phyloP scores from a whole-genome alignment of 805 yeast species.

The Candida xyloterini region DNA sequence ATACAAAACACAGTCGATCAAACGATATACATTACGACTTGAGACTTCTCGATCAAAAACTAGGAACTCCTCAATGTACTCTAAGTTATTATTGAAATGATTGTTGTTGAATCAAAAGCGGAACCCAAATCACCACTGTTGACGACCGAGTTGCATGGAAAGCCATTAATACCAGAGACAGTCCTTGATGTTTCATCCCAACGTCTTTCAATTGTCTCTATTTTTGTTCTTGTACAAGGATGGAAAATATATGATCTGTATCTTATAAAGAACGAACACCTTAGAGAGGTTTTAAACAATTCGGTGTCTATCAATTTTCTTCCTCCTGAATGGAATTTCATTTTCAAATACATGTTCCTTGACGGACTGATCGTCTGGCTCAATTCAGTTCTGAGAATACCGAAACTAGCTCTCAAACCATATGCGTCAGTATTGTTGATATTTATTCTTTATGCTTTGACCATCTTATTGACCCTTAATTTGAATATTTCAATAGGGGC shows the following conservation, averaged over 20 bases:
- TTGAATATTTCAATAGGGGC: constrained; percentile 45
- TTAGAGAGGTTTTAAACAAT: constrained; percentile 20
- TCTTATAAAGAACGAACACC: constrained; percentile 46
- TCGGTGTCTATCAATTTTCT: constrained; percentile 35
- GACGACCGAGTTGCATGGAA: background rate
- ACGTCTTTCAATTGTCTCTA: constrained; percentile 59
- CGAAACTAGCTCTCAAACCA: constrained; percentile 65
- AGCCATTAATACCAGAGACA: constrained; percentile 58
- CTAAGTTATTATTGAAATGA: background rate
- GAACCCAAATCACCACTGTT: background rate
- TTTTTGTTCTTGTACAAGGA: constrained; percentile 76
- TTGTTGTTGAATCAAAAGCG: background rate
- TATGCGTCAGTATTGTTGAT: constrained; percentile 51
- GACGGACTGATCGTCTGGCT: constrained; percentile 71
- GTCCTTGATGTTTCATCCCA: constrained; percentile 76
- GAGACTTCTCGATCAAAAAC: background rate
- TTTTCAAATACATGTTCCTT: constrained; percentile 65
- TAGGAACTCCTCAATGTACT: background rate
- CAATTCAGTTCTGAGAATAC: constrained; percentile 74
- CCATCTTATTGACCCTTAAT: constrained; percentile 54
- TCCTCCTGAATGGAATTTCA: constrained; percentile 53
- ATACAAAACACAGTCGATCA: background rate
- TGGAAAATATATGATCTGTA: constrained; percentile 76
- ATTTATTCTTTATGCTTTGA: constrained; percentile 42
- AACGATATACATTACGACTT: background rate